These are phyloP conservation scores for Tilletia indica DNA, from an alignment of 1,284 basidiomycete genomes.

Conservation along the genomic window DNA sequence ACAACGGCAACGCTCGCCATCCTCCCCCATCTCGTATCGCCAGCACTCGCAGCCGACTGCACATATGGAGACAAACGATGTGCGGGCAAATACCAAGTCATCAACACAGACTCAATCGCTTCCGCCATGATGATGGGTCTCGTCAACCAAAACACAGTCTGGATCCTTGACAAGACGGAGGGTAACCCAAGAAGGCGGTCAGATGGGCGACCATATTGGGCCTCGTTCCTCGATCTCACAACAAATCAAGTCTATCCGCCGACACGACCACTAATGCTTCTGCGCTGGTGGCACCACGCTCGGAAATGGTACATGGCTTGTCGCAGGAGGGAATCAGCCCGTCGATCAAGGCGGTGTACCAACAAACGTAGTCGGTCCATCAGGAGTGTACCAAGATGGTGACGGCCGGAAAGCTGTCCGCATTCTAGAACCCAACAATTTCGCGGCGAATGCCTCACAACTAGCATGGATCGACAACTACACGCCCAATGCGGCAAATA, in stretches of 20 bases:
- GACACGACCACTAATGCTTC: conserved; percentile 55
- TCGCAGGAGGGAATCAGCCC: conserved; percentile 56
- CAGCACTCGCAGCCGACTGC: conserved; percentile 1
- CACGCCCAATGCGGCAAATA: conserved; percentile 11
- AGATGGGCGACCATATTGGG: conserved; percentile 48
- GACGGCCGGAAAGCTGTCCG: conserved; percentile 52
- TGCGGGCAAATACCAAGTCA: conserved; percentile 44
- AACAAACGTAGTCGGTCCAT: conserved; percentile 17
- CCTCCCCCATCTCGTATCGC: conserved; percentile 18
- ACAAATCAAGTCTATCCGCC: conserved; percentile 42
- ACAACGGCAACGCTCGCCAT: conserved; percentile 30
- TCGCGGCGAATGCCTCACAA: background rate
- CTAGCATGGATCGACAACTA: conserved; percentile 16
- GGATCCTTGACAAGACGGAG: conserved; percentile 58
- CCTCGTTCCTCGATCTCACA: conserved; percentile 39
- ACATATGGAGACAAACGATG: conserved; percentile 9
- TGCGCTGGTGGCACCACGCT: conserved; percentile 55
- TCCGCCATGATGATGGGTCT: conserved; percentile 56
- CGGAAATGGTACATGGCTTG: conserved; percentile 56
- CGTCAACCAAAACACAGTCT: conserved; percentile 51
- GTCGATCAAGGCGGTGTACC: conserved; percentile 49
- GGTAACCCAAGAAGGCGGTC: conserved; percentile 45
- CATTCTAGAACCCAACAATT: conserved; percentile 43
- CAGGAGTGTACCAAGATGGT: conserved; percentile 37
- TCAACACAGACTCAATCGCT: conserved; percentile 44